Evolutionary conservation across 2,329 filamentous ascomycete species (phyloP).

Genomic region (Aspergillus luchuensis): DNA sequence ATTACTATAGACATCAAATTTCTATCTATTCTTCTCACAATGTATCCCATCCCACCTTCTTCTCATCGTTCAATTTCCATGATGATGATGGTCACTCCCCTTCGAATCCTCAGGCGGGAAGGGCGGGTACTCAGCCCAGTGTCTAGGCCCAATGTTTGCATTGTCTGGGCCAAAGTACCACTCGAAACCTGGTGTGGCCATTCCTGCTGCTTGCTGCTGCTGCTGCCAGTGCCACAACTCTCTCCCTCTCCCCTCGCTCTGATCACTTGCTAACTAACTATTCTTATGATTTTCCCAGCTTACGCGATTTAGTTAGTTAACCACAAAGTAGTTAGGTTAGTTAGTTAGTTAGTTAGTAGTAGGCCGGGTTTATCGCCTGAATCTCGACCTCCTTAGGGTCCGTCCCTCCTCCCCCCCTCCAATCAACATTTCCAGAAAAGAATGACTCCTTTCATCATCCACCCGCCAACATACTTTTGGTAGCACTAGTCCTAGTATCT

Average conservation of each 20-base stretch:
- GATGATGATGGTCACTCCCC: not conserved
- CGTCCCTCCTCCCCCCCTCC: not conserved
- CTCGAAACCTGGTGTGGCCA: not conserved
- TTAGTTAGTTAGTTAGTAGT: too few relatives aligned
- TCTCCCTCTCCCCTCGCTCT: not conserved
- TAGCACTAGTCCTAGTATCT: too few relatives aligned
- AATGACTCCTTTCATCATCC: not conserved
- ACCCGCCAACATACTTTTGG: not conserved
- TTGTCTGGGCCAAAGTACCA: slow-evolving; percentile 7
- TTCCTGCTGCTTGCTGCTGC: not conserved
- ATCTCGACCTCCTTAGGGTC: not conserved
- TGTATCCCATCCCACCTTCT: not conserved
- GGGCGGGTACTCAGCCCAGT: slow-evolving; percentile 17
- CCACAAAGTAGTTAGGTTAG: too few relatives aligned
- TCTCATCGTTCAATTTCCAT: not conserved
- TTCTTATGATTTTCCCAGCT: slow-evolving; percentile 1
- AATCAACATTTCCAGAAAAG: not conserved
- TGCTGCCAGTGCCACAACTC: not conserved
- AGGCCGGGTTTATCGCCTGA: not conserved
- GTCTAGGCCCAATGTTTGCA: slow-evolving; percentile 15
- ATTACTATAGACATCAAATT: too few relatives aligned
- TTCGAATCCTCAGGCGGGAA: slow-evolving; percentile 8
- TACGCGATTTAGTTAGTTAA: not conserved
- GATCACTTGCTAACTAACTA: not conserved
- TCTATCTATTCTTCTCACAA: too few relatives aligned